Percentiles rank a stretch among this genome's conserved stretches.
Evolutionary conservation across 345 rosid genomes (phyloP).

Genomic region (Rhodamnia rubescens): DNA sequence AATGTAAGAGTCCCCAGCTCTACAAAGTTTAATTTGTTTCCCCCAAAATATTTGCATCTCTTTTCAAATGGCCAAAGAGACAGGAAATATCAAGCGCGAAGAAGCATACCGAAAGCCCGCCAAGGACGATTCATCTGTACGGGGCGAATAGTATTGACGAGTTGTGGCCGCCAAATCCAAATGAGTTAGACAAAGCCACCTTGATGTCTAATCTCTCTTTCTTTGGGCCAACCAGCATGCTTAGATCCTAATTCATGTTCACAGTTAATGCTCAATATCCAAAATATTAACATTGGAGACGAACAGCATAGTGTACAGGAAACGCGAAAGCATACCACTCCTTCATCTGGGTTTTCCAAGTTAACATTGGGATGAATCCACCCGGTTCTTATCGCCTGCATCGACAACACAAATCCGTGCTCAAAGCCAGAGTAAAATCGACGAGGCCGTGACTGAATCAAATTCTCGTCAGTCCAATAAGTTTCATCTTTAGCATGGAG

Average conservation of each 20-base stretch:
- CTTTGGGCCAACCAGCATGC: constrained; percentile 13
- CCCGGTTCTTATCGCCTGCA: constrained; percentile 29
- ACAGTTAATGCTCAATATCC: not conserved
- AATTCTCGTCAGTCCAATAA: not conserved
- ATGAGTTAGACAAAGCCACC: constrained; percentile 21
- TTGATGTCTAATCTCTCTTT: constrained; percentile 22
- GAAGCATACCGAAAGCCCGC: not conserved
- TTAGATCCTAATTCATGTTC: constrained; percentile 7
- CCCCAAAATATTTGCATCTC: not conserved
- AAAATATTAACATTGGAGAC: not conserved
- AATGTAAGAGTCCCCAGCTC: not conserved
- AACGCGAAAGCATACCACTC: constrained; percentile 3
- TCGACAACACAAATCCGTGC: not conserved
- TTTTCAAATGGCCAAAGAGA: not conserved
- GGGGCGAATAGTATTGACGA: constrained; percentile 15
- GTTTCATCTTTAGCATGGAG: not conserved
- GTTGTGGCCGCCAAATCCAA: constrained; percentile 30
- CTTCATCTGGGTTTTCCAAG: constrained; percentile 18
- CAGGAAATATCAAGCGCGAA: not conserved
- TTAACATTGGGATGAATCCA: constrained; percentile 28
- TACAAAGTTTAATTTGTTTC: not conserved
- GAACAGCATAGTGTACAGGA: not conserved
- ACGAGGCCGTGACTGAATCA: not conserved
- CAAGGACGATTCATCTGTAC: constrained; percentile 2
- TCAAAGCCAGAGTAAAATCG: not conserved